phyloP scores from a whole-genome alignment of 1,139 yeast species.

The Lodderomyces metapsilosis region DNA sequence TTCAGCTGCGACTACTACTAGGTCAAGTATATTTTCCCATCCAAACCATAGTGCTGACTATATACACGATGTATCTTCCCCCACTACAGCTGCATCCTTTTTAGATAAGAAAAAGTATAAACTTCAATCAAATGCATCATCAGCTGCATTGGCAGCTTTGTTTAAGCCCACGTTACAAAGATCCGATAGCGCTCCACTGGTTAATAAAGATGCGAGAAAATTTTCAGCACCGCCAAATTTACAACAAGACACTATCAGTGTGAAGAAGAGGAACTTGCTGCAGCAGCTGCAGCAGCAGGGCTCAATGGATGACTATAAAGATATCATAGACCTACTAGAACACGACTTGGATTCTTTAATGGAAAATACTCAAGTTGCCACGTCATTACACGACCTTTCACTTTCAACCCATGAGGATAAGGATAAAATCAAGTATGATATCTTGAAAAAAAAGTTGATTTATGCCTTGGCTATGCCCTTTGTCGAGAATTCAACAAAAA shows the following conservation, averaged over 20 bases:
- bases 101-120: constrained; percentile 17
- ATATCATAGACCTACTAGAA: constrained; percentile 44
- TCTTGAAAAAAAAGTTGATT: constrained; percentile 51
- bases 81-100: constrained; percentile 3
- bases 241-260: constrained; percentile 1
- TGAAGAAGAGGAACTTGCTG: background rate
- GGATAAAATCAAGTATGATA: constrained; percentile 32
- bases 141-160: constrained; percentile 63
- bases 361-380: constrained; percentile 42
- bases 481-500: constrained; percentile 51
- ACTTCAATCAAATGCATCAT: constrained; percentile 52
- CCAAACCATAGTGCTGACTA: constrained; percentile 26
- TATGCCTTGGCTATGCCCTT: constrained; percentile 77
- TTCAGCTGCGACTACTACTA: background rate
- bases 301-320: constrained; percentile 37
- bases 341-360: constrained; percentile 28
- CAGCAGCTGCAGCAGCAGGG: background rate
- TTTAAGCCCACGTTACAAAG: constrained; percentile 43
- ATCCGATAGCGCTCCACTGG: constrained; percentile 36
- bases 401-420: constrained; percentile 33
- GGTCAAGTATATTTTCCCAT: constrained; percentile 8
- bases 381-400: constrained; percentile 57
- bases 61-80: constrained; percentile 14
- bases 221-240: constrained; percentile 4
- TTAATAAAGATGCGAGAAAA: constrained; percentile 11